Base-by-base conservation (phyloP, 192 early-diverging fungal species). In the Linnemannia exigua region DNA sequence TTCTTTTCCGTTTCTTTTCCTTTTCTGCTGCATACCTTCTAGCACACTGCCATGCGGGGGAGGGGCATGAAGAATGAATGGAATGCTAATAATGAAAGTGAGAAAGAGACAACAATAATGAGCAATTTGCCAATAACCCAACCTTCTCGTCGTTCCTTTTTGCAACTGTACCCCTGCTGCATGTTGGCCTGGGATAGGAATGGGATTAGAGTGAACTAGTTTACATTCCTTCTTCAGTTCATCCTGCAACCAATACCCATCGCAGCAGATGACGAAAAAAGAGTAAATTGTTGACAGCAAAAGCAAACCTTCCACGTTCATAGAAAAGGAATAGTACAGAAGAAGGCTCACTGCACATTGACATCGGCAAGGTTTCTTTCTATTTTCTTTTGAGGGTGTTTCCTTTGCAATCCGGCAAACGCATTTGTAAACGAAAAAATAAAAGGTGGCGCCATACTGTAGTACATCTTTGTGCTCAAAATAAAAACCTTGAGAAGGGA, bases 101-200 rank as follows among this genome's bases (percentile, higher is more conserved):
- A 54, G n/a, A n/a, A n/a, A n/a, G n/a, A 8, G 19, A 9, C 22
- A 22, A n/a, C 6, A 51, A 19, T 20, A 25, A 54, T 6, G 50
- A n/a, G 52, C 52, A 25, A 54, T 54, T 54, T 54, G 52, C 52
- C 22, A 54, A n/a, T n/a, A 7, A 54, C 52, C 5, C 0, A 11
- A 11, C 52, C 52, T 54, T 54, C 52, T 54, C 52, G 52, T 54
- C 52, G n/a, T 54, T 54, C 52, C 22, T 54, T 54, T 52, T 54
- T 54, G 16, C 5, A 54, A 54, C 12, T 54, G 52, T 25, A n/a
- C n/a, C n/a, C n/a, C n/a, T n/a, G n/a, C n/a, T n/a, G 3, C 52
- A 54, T 54, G 52, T 54, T 8, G 22, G 11, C 22, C 1, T 54
- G 20, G 22, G 11, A 51, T 46, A 51, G 50, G 22, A 51, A 5